Evolutionary conservation across 1,139 yeast genomes (phyloP), one percentile per base, ranked within the genome.

Genomic region (Hanseniaspora gamundiae): DNA sequence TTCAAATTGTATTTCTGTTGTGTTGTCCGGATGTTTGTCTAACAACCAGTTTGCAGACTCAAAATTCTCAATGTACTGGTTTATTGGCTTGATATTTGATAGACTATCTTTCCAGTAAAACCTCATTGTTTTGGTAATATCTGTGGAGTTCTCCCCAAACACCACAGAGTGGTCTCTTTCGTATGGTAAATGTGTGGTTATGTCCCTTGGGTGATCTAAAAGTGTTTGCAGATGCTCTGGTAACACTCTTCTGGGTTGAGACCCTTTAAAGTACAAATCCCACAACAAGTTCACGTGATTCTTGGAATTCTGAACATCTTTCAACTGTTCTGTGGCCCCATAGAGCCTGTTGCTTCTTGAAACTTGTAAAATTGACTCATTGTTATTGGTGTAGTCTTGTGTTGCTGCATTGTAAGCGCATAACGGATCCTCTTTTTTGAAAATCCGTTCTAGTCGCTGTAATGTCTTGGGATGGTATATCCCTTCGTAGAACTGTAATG

Each of bases 171-270:
- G 41, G 19, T 52, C 52, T n/a, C 39, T 41, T 42, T 53, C 56
- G 39, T 50, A 49, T 10, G 56, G 56, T 55, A 55, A 52, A 40
- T 45, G 49, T 29, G 45, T 44, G 2, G 47, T 42, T 40, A 53
- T 22, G 22, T 51, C 53, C 13, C 35, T 29, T 41, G 45, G 47
- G 41, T 51, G 38, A 4, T 39, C 29, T 17, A 33, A 33, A 17
- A 33, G 24, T 17, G 11, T 44, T 43, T 28, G 51, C 52, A 29
- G 50, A 40, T 11, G 46, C 35, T 31, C 48, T 45, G 39, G 36
- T 27, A 20, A 20, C 8, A 14, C 9, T 19, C 27, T 20, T 28
- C 17, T 19, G n/a, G 39, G 44, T 29, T 38, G 42, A 13, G 42
- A 40, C 11, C 36, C 31, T 11, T 35, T 26, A 22, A 35, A 42